Conservation (phyloP, 139 green algal species). For the Zygnema cylindricum region DNA sequence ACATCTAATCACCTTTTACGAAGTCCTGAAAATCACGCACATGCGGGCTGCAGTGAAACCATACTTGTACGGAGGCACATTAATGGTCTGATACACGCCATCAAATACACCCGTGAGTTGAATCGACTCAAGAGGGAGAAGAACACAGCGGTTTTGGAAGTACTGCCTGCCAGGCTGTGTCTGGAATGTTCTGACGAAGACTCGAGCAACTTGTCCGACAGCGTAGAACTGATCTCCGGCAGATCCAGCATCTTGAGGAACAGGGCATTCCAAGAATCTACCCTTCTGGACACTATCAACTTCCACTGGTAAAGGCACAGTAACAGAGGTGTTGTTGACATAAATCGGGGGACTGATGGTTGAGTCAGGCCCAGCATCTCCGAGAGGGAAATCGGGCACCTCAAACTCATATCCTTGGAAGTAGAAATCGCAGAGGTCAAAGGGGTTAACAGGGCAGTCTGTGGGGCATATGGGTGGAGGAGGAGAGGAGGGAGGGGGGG, state of each 20-base stretch:
- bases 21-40: neutral
- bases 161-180: neutral
- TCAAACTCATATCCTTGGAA: conserved; percentile 10
- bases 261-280: neutral
- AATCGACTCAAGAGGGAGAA: neutral
- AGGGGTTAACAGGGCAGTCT: neutral
- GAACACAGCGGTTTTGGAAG: conserved; percentile 2
- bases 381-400: neutral
- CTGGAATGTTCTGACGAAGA: neutral
- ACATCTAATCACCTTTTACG: no score
- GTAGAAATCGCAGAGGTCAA: conserved; percentile 30
- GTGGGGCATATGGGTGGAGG: neutral
- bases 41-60: neutral
- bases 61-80: neutral
- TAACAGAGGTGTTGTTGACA: neutral
- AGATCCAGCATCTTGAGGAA: neutral
- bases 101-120: neutral
- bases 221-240: conserved; percentile 24
- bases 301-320: neutral
- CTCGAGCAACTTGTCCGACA: neutral
- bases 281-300: neutral
- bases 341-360: conserved; percentile 13
- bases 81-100: neutral
- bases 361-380: neutral
- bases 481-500: neutral